These are phyloP conservation scores for Pyrrhoderma lamaoense DNA, from an alignment of 1,284 basidiomycete genomes.

Conservation along the genomic window DNA sequence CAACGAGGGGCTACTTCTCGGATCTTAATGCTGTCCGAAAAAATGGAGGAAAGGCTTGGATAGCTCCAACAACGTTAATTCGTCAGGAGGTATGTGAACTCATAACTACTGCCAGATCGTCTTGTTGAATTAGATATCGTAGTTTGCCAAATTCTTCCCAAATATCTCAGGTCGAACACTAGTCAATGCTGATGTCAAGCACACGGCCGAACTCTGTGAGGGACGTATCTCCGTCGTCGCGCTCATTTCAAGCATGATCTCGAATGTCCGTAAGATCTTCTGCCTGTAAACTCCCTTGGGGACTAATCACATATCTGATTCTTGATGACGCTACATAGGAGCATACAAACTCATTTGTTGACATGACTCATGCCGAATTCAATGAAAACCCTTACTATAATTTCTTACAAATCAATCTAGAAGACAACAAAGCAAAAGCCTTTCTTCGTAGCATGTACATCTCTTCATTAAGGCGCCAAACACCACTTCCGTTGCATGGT, in stretches of 20 bases:
- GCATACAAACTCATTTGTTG: conserved; percentile 72
- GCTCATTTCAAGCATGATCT: conserved; percentile 78
- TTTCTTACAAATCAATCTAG: conserved; percentile 83
- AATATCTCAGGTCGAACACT: conserved; percentile 74
- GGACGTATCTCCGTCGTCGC: conserved; percentile 76
- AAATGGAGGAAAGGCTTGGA: conserved; percentile 93
- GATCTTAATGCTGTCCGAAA: conserved; percentile 79
- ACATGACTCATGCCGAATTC: conserved; percentile 57
- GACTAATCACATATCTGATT: no score
- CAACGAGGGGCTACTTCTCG: conserved; percentile 83
- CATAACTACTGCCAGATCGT: not conserved
- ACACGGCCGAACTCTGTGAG: conserved; percentile 74
- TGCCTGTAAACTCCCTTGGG: not conserved
- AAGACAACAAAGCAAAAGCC: conserved; percentile 87
- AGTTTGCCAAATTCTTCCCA: conserved; percentile 90
- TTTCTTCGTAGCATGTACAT: conserved; percentile 83
- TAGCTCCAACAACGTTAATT: conserved; percentile 85
- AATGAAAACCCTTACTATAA: conserved; percentile 64
- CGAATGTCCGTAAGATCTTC: conserved; percentile 52
- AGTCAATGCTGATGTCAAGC: conserved; percentile 45
- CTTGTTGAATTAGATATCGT: conserved; percentile 10
- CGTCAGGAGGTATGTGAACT: conserved; percentile 69
- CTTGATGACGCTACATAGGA: no score
- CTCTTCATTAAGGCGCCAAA: conserved; percentile 57
- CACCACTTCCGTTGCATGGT: conserved; percentile 61